A percentile compares a stretch with the other conserved stretches of the same genome.
These are phyloP conservation scores for Penicillium bovifimosum DNA, from an alignment of 495 filamentous ascomycete species.

Conservation along the genomic window DNA sequence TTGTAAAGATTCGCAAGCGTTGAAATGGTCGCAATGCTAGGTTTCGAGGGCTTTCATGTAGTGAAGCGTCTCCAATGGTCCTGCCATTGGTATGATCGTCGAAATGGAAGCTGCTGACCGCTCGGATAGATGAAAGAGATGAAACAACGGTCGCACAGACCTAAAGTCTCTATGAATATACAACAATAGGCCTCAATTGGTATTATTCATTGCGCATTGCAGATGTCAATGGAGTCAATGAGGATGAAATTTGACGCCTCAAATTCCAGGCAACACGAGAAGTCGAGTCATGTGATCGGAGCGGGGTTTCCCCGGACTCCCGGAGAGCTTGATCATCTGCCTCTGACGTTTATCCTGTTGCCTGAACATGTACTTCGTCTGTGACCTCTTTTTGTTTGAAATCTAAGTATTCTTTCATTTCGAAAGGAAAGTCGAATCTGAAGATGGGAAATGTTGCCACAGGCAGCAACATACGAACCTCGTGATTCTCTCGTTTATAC, in stretches of 20 bases:
- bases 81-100: conserved; percentile 21
- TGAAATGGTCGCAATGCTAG: not conserved
- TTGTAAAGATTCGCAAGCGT: not conserved
- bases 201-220: not conserved
- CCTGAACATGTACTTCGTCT: conserved; percentile 6
- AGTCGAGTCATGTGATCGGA: not conserved
- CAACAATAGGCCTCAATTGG: not conserved
- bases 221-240: not conserved
- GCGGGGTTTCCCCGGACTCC: not conserved
- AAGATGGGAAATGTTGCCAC: conserved; percentile 4
- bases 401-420: not conserved
- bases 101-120: not conserved
- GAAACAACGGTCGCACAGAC: not conserved
- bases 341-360: conserved; percentile 9
- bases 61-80: conserved; percentile 7
- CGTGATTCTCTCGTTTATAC: conserved; percentile 7
- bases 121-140: not conserved
- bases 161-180: not conserved
- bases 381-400: not conserved
- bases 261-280: not conserved
- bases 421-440: not conserved
- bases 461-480: conserved; percentile 24
- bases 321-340: not conserved
- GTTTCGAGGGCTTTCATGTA: conserved; percentile 5
- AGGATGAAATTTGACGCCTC: not conserved